These are phyloP conservation scores for Fraxinus floribunda DNA, from an alignment of 305 asterid species.

Conservation along the genomic window DNA sequence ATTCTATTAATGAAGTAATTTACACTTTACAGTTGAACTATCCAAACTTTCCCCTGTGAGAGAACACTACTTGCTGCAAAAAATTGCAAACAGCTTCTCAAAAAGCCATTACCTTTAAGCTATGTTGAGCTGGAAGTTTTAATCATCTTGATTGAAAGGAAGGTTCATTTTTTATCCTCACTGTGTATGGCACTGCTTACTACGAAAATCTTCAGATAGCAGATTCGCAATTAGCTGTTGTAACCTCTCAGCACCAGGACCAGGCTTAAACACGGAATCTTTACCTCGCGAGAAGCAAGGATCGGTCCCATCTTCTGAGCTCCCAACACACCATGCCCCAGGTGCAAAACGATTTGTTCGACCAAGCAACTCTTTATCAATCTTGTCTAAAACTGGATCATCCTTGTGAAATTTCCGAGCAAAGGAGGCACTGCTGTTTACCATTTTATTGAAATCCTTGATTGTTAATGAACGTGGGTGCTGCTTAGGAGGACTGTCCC, in stretches of 20 bases:
- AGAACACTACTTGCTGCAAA: neutral
- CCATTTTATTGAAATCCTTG: conserved; percentile 66
- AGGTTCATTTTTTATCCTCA: conserved; percentile 24
- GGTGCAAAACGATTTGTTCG: conserved; percentile 66
- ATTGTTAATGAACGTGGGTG: conserved; percentile 67
- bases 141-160: neutral
- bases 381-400: conserved; percentile 72
- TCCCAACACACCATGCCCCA: conserved; percentile 86
- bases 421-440: conserved; percentile 86
- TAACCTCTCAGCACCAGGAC: conserved; percentile 77
- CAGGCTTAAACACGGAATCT: conserved; percentile 69
- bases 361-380: conserved; percentile 71
- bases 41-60: neutral
- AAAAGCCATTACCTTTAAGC: conserved; percentile 5
- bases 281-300: conserved; percentile 70
- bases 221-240: conserved; percentile 43
- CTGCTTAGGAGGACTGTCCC: conserved; percentile 97
- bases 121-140: neutral
- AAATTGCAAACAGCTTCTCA: conserved; percentile 19
- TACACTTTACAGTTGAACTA: conserved; percentile 28
- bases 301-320: conserved; percentile 56
- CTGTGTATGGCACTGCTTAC: conserved; percentile 48
- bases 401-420: conserved; percentile 83
- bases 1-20: conserved; percentile 32
- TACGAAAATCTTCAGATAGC: conserved; percentile 55